Base-by-base conservation (phyloP, 768 basidiomycete genomes). In the Tubosaeta sp. region DNA sequence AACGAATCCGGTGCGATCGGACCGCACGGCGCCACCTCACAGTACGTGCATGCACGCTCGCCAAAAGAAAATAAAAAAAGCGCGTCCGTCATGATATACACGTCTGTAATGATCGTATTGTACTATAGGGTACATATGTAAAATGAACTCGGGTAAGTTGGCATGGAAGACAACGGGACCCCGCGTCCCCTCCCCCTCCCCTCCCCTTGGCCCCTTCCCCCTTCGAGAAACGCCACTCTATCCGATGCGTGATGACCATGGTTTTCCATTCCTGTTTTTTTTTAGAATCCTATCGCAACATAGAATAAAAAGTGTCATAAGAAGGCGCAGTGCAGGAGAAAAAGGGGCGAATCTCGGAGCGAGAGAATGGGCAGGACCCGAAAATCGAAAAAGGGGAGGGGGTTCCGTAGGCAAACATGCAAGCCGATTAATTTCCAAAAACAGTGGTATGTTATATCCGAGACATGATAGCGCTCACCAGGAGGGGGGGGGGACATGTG, bases 201-300 rank as follows among this genome's bases (percentile, higher is more conserved):
- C 19, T 12, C 38, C 38, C 38, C 33, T 34, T 11, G 9, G 2
- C 29, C 9, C 9, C 9, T 2, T 4, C 9, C 29, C 29, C 29
- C 29, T 5, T 29, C 29, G 4, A 37, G 11, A 33, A 8, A 37
- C 35, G 35, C n/a, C 35, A 8, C 17, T 39, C 38, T 39, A 39
- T 22, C 38, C 17, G 12, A 22, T 39, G 17, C 8, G 16, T 37
- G 22, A 22, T 22, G 22, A 37, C 17, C 38, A 13, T 39, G 19
- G 17, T 19, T 39, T 39, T 39, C 38, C 10, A 39, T 39, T 39
- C 38, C 38, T 25, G 10, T 53, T 29, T n/a, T 29, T n/a, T 29
- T 26, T 43, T 38, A 47, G 22, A 44, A 54, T 59, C 58, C 53
- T 59, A 59, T 59, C 48, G 58, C 57, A 58, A 59, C 58, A 59